phyloP scores from a whole-genome alignment of 176 grass and related monocot species.

The Eleusine indica region DNA sequence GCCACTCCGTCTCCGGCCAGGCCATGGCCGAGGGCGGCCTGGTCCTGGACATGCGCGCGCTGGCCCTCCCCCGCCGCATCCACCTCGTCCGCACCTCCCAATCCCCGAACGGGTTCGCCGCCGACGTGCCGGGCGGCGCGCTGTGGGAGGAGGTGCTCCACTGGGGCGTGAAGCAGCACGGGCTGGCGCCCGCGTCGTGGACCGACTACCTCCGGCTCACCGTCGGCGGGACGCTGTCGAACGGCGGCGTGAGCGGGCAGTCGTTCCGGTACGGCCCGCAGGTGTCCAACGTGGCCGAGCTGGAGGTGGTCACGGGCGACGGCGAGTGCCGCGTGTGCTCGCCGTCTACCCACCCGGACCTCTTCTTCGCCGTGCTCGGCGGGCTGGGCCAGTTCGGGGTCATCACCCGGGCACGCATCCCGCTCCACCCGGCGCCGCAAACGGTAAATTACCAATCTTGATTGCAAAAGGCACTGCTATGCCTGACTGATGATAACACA shows the following conservation, averaged over 20 bases:
- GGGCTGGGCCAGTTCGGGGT: constrained; percentile 97
- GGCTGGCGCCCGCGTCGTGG: constrained; percentile 76
- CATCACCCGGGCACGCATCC: constrained; percentile 89
- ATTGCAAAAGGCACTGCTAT: too few species aligned
- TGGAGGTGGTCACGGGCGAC: constrained; percentile 73
- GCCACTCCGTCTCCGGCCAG: constrained; percentile 84
- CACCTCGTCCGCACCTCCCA: constrained; percentile 15
- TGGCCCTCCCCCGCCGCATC: constrained; percentile 39
- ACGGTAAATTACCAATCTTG: constrained; percentile 39
- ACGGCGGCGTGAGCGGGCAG: constrained; percentile 91
- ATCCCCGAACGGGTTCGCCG: constrained; percentile 5
- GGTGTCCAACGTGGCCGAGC: constrained; percentile 81
- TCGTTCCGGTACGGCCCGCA: constrained; percentile 84
- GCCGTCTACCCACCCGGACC: constrained; percentile 44
- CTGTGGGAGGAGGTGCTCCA: constrained; percentile 94
- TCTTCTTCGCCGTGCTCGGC: constrained; percentile 87
- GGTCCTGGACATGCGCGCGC: constrained; percentile 88
- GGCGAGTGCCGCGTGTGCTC: constrained; percentile 71
- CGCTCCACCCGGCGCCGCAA: constrained; percentile 56
- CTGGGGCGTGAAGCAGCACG: constrained; percentile 63
- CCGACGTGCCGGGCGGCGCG: constrained; percentile 77
- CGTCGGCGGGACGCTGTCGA: constrained; percentile 95
- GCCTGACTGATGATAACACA: too few species aligned
- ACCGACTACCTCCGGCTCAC: constrained; percentile 94
- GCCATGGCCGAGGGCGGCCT: constrained; percentile 72